These are phyloP conservation scores for Fusarium beomiforme DNA, from an alignment of 2,329 filamentous ascomycete species.

Conservation along the genomic window DNA sequence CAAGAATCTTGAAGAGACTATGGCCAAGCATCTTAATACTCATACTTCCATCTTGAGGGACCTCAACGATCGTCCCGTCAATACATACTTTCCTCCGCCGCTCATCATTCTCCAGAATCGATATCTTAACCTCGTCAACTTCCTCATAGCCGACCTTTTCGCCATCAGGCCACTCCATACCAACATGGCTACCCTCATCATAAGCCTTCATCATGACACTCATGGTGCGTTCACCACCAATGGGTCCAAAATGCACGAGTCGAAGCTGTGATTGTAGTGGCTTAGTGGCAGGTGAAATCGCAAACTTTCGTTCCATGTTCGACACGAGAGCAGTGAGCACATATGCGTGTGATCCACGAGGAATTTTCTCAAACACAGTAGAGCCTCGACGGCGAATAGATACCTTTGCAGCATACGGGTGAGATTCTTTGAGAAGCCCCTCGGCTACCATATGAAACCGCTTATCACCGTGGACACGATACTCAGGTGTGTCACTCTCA, in stretches of 20 bases:
- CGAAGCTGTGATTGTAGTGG: constrained; percentile 77
- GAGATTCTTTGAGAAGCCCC: constrained; percentile 70
- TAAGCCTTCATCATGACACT: constrained; percentile 77
- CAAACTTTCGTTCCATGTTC: constrained; percentile 82
- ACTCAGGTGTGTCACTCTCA: constrained; percentile 86
- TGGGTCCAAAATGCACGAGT: constrained; percentile 78
- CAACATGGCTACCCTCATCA: constrained; percentile 64
- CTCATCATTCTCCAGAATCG: constrained; percentile 72
- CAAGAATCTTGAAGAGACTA: constrained; percentile 57
- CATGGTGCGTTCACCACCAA: constrained; percentile 75
- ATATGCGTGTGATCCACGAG: constrained; percentile 73
- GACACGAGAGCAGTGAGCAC: constrained; percentile 80
- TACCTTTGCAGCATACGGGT: constrained; percentile 60
- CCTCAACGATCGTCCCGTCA: constrained; percentile 86
- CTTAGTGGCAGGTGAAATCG: constrained; percentile 77
- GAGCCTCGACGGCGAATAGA: constrained; percentile 42
- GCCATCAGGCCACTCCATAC: constrained; percentile 61
- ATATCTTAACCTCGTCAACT: constrained; percentile 73
- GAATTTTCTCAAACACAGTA: constrained; percentile 39
- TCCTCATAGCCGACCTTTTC: constrained; percentile 77
- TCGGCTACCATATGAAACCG: constrained; percentile 87
- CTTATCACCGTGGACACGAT: constrained; percentile 78
- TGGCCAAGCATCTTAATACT: constrained; percentile 64
- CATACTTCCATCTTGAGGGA: constrained; percentile 78
- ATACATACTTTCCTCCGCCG: constrained; percentile 88